A percentile compares a stretch with the other conserved stretches of the same genome.
These are phyloP conservation scores for Pigoraptor vietnamica DNA, from an alignment of 78 protist species.

Conservation along the genomic window DNA sequence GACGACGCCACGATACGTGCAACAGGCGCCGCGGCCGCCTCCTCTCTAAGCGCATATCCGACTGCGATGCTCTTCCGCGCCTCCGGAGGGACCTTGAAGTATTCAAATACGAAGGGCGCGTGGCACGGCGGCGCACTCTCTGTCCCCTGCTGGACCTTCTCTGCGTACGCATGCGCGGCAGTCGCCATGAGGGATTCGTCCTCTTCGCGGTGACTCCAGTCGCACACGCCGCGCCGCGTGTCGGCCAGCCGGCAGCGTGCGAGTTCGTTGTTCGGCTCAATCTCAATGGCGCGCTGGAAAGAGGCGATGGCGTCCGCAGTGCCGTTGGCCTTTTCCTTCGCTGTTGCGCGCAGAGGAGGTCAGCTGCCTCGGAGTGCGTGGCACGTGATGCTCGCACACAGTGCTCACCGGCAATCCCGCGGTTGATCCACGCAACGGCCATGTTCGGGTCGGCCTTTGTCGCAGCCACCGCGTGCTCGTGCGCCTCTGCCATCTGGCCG, in stretches of 20 bases:
- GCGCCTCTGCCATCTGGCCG: not conserved
- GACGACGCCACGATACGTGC: not conserved
- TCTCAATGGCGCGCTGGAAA: not conserved
- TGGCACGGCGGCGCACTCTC: not conserved
- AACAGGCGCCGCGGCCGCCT: not conserved
- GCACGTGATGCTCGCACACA: not conserved
- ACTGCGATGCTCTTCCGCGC: not conserved
- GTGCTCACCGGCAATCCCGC: not conserved
- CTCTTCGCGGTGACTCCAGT: not conserved
- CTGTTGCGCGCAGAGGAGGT: not conserved
- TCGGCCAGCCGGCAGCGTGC: not conserved
- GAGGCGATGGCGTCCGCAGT: not conserved
- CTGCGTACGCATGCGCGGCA: not conserved
- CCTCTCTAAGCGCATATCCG: not conserved
- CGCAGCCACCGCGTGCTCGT: not conserved
- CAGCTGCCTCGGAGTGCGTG: not conserved
- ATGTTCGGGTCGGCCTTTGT: not conserved
- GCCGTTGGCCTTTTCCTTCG: not conserved
- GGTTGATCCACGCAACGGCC: not conserved
- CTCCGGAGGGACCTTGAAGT: not conserved
- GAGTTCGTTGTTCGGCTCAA: not conserved
- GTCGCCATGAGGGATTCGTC: not conserved
- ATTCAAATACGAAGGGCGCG: not conserved
- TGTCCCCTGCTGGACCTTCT: not conserved
- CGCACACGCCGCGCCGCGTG: not conserved